A percentile compares a stretch with the other conserved stretches of the same genome.
Conservation (phyloP, 2,329 filamentous ascomycete genomes). For the Corynespora cassiicola region DNA sequence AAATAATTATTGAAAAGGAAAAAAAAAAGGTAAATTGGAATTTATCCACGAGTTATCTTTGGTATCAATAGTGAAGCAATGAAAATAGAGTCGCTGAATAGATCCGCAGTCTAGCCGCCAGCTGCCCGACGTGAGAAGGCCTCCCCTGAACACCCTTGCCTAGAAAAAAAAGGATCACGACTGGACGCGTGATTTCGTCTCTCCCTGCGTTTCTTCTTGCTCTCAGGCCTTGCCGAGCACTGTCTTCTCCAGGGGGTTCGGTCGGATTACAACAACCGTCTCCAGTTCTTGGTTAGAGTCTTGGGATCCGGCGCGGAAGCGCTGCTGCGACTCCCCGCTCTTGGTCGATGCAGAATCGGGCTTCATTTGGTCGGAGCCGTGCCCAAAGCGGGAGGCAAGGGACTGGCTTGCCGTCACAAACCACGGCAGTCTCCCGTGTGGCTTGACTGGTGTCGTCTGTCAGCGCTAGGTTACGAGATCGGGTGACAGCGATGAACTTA, state of each 20-base stretch:
- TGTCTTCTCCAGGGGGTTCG: conserved; percentile 30
- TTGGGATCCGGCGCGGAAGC: conserved; percentile 32
- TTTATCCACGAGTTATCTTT: too few species aligned
- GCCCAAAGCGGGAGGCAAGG: conserved; percentile 28
- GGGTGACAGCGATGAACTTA: conserved; percentile 47
- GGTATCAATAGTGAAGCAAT: too few species aligned
- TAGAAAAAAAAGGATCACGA: too few species aligned
- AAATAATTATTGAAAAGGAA: too few species aligned
- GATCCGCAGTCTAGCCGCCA: too few species aligned
- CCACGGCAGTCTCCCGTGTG: conserved; percentile 40
- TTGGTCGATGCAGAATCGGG: conserved; percentile 29
- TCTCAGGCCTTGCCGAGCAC: conserved; percentile 26
- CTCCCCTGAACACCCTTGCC: too few species aligned
- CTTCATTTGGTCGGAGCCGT: conserved; percentile 13
- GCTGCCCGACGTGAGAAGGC: too few species aligned
- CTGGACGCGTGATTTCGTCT: neutral
- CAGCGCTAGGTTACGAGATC: too few species aligned
- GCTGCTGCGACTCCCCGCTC: conserved; percentile 31
- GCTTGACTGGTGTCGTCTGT: conserved; percentile 32
- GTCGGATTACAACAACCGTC: conserved; percentile 30
- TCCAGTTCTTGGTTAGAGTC: conserved; percentile 36
- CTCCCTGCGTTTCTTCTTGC: neutral
- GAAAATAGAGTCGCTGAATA: too few species aligned
- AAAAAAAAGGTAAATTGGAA: too few species aligned
- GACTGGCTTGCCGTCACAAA: conserved; percentile 36